These are phyloP conservation scores for Gossypium stocksii DNA, from an alignment of 345 rosid genomes.

Conservation along the genomic window DNA sequence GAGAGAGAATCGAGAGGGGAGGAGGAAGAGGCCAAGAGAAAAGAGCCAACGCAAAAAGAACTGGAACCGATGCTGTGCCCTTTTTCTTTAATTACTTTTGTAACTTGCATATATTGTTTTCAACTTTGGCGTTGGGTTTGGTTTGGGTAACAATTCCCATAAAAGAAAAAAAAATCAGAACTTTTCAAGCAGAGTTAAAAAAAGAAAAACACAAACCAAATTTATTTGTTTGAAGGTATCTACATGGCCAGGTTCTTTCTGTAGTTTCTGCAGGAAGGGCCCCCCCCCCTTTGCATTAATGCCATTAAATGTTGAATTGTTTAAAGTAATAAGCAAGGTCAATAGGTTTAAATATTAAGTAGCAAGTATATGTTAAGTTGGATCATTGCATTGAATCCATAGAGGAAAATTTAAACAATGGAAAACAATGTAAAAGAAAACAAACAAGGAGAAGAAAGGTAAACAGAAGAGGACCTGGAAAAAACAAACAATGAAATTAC, in stretches of 20 bases:
- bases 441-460: slow-evolving; percentile 32
- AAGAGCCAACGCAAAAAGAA: slow-evolving; percentile 38
- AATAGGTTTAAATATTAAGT: not conserved
- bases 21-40: slow-evolving; percentile 51
- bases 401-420: not conserved
- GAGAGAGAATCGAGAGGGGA: slow-evolving; percentile 32
- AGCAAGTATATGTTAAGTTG: not conserved
- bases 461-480: slow-evolving; percentile 29
- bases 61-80: slow-evolving; percentile 46
- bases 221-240: slow-evolving; percentile 17
- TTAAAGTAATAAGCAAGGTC: slow-evolving; percentile 1
- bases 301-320: not conserved
- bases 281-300: not conserved
- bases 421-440: slow-evolving; percentile 15
- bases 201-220: not conserved
- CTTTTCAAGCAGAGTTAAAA: not conserved
- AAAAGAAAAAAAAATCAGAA: not conserved
- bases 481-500: slow-evolving; percentile 36
- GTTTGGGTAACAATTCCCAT: not conserved
- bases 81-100: slow-evolving; percentile 15
- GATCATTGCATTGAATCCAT: slow-evolving; percentile 5
- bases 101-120: slow-evolving; percentile 22
- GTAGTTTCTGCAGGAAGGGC: slow-evolving; percentile 3
- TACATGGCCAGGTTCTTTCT: slow-evolving; percentile 11
- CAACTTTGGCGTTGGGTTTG: slow-evolving; percentile 23